A percentile compares a stretch with the other conserved stretches of the same genome.
These are phyloP conservation scores for Beauveria asiatica DNA, from an alignment of 2,329 filamentous ascomycete species.

Conservation along the genomic window DNA sequence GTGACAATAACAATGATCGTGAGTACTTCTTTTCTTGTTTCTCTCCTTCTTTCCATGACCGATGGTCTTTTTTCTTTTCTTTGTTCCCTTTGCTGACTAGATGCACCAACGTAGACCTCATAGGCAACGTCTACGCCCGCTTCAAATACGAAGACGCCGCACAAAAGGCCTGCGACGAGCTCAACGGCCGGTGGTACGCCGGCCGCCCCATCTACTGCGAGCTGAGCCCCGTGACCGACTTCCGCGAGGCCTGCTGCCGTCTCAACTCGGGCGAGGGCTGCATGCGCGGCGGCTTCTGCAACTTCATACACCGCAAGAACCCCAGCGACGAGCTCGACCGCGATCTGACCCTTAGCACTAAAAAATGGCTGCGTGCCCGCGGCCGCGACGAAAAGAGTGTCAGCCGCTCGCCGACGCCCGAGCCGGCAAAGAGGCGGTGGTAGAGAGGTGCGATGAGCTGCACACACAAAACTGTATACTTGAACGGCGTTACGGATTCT, in stretches of 20 bases:
- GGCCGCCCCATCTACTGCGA: slow-evolving; percentile 97
- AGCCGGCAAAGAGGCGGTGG: slow-evolving; percentile 66
- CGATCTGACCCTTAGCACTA: slow-evolving; percentile 79
- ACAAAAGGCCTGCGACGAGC: slow-evolving; percentile 84
- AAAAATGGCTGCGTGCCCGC: slow-evolving; percentile 88
- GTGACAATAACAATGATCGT: slow-evolving; percentile 99
- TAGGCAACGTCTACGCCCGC: slow-evolving; percentile 97
- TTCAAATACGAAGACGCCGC: slow-evolving; percentile 99
- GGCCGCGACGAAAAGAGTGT: slow-evolving; percentile 78
- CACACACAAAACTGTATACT: no score
- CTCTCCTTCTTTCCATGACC: not conserved
- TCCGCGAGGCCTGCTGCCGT: slow-evolving; percentile 92
- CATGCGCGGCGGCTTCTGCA: slow-evolving; percentile 94
- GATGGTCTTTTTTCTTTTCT: no score
- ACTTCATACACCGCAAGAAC: slow-evolving; percentile 98
- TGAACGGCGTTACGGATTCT: no score
- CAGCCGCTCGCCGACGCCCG: slow-evolving; percentile 75
- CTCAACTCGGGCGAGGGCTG: slow-evolving; percentile 93
- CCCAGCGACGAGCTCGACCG: slow-evolving; percentile 80
- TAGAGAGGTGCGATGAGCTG: slow-evolving; percentile 25
- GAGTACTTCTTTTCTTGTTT: slow-evolving; percentile 28
- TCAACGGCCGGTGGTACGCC: slow-evolving; percentile 95
- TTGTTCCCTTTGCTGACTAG: no score
- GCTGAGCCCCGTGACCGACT: slow-evolving; percentile 92
- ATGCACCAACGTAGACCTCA: slow-evolving; percentile 55